phyloP scores from a whole-genome alignment of 169 alveolate genomes.

The Plasmodium malariae region DNA sequence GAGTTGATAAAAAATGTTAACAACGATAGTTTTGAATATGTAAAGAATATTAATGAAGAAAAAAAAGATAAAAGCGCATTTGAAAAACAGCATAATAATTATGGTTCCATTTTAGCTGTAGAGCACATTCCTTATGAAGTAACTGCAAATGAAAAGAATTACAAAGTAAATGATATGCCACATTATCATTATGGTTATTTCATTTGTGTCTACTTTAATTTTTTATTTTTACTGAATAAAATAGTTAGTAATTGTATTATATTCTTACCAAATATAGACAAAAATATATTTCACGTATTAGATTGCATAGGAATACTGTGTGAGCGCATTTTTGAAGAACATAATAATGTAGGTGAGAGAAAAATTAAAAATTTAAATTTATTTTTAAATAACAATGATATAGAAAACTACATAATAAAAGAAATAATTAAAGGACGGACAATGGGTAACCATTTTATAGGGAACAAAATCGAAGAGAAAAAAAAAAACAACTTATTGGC shows the following conservation, averaged over 20 bases:
- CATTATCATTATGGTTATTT: conserved; percentile 19
- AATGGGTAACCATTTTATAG: background rate
- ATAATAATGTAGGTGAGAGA: background rate
- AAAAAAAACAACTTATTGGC: background rate
- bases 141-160: background rate
- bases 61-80: background rate
- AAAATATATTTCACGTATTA: conserved; percentile 10
- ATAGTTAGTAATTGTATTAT: conserved; percentile 16
- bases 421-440: background rate
- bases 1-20: conserved; percentile 32
- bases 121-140: background rate
- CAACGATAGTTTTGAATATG: background rate
- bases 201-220: conserved; percentile 50
- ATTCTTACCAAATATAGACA: conserved; percentile 25
- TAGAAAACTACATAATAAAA: conserved; percentile 44
- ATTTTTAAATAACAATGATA: conserved; percentile 10
- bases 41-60: background rate
- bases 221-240: conserved; percentile 40
- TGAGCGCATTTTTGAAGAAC: conserved; percentile 55
- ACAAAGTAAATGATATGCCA: background rate
- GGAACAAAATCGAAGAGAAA: background rate
- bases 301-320: conserved; percentile 53
- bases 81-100: conserved; percentile 1
- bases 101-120: background rate
- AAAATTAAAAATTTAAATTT: conserved; percentile 13